Percentiles rank a stretch among this genome's conserved stretches.
Conservation (phyloP, 2,329 filamentous ascomycete species). For the Helotiales sp. region DNA sequence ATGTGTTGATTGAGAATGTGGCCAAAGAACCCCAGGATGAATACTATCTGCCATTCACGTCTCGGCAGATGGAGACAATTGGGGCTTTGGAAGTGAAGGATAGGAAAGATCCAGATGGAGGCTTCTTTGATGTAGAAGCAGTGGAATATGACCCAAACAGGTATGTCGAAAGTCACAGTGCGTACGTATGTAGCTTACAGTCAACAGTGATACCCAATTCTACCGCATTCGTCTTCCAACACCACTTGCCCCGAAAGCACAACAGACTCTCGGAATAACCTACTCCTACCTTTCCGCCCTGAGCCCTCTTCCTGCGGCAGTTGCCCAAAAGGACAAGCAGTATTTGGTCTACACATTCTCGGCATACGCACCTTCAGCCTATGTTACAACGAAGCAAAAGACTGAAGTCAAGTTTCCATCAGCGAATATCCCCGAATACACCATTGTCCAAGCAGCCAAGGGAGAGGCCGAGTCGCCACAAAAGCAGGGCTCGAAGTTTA, state of each 20-base stretch:
- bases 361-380: slow-evolving; percentile 82
- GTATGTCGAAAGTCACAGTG: slow-evolving; percentile 42
- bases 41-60: slow-evolving; percentile 89
- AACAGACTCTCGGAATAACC: slow-evolving; percentile 86
- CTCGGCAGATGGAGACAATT: slow-evolving; percentile 74
- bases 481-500: slow-evolving; percentile 84
- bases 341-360: slow-evolving; percentile 87
- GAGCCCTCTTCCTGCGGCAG: slow-evolving; percentile 76
- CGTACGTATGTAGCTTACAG: slow-evolving; percentile 34
- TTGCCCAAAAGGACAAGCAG: slow-evolving; percentile 85
- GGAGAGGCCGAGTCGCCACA: slow-evolving; percentile 68
- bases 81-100: slow-evolving; percentile 92
- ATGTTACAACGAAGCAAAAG: slow-evolving; percentile 90
- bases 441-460: slow-evolving; percentile 67
- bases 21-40: slow-evolving; percentile 79
- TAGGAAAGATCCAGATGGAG: slow-evolving; percentile 76
- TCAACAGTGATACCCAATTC: slow-evolving; percentile 72
- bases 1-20: slow-evolving; percentile 91
- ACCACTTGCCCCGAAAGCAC: slow-evolving; percentile 74
- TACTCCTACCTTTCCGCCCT: slow-evolving; percentile 84
- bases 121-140: slow-evolving; percentile 70
- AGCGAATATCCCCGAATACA: slow-evolving; percentile 82
- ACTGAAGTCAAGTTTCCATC: slow-evolving; percentile 92
- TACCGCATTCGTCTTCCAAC: slow-evolving; percentile 80
- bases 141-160: slow-evolving; percentile 68